Base-by-base conservation (phyloP, 306 rosid species). In the Prunus mume region DNA sequence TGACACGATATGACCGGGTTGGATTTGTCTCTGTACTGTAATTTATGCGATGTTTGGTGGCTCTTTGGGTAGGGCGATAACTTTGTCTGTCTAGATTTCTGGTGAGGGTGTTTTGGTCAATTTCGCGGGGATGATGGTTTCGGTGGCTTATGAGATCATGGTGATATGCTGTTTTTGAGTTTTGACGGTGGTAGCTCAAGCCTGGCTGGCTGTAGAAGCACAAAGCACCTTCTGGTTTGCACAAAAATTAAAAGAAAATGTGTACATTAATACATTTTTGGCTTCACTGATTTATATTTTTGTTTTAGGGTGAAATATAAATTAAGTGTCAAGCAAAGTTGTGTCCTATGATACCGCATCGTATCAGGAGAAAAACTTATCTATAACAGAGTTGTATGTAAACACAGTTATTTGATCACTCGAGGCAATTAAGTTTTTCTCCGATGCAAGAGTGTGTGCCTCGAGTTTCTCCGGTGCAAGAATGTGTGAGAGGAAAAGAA, bases 1-100 rank as follows among this genome's bases (percentile, higher is more conserved):
- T 60, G 80, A 30, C 68, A 66, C 72, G 12, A 38, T n/a, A 46
- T 2, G 52, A 63, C 27, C 57, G 30, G 64, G 68, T 46, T 79
- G 61, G 68, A 79, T 76, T 69, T 34, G 49, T 14, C 69, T 86
- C 71, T 63, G 57, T 60, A 69, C 45, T 58, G 90, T 85, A 85
- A 87, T 83, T 84, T 79, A 62, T 60, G 81, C 50, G 73, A 76
- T 73, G 20, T 68, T 8, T 80, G 81, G 85, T 85, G 80, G 73
- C 56, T 25, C n/a, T 66, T 41, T 32, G 30, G 28, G 38, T 5
- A 17, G 64, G 9, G 34, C 54, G 46, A 46, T 18, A 7, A 17
- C 12, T 65, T 14, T 46, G 78, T 81, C 41, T 68, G 79, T 80
- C 24, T 8, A 18, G n/a, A 13, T 17, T n/a, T 68, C 10, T 2